Conservation (phyloP, 2,329 filamentous ascomycete species). For the Fusarium sp. region DNA sequence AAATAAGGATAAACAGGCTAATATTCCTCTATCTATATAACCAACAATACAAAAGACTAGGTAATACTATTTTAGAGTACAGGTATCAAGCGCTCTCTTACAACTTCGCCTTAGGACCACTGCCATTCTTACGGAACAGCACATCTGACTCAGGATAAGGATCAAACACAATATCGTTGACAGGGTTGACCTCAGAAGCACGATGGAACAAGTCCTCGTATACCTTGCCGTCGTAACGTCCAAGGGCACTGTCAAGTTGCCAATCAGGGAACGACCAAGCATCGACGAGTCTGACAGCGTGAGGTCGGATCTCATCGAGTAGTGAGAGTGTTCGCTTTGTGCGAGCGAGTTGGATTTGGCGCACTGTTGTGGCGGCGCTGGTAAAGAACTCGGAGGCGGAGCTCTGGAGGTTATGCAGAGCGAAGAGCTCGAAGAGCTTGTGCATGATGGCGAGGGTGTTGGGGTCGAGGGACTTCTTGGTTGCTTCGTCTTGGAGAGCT, state of each 20-base stretch:
- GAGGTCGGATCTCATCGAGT: slow-evolving; percentile 76
- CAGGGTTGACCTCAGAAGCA: slow-evolving; percentile 76
- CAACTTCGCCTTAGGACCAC: slow-evolving; percentile 18
- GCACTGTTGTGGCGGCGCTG: slow-evolving; percentile 73
- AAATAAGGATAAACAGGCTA: background rate
- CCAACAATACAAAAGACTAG: background rate
- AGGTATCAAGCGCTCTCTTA: background rate
- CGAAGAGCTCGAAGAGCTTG: slow-evolving; percentile 86
- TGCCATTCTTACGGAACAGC: slow-evolving; percentile 31
- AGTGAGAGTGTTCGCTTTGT: slow-evolving; percentile 75
- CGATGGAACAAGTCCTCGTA: slow-evolving; percentile 82
- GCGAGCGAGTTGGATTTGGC: slow-evolving; percentile 76
- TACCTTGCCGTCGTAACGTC: slow-evolving; percentile 77
- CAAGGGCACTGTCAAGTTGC: slow-evolving; percentile 78
- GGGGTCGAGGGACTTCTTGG: slow-evolving; percentile 64
- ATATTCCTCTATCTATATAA: background rate
- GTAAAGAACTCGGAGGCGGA: slow-evolving; percentile 80
- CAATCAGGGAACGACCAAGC: slow-evolving; percentile 82
- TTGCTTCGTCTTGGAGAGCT: slow-evolving; percentile 55
- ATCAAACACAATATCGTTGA: slow-evolving; percentile 78
- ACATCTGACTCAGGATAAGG: slow-evolving; percentile 68
- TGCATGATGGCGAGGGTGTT: slow-evolving; percentile 69
- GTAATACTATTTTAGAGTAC: background rate
- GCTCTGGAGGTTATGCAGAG: slow-evolving; percentile 70
- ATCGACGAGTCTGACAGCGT: slow-evolving; percentile 77